Evolutionary conservation across 164 flowering plant species (phyloP).

Genomic region (Amborella trichopoda): DNA sequence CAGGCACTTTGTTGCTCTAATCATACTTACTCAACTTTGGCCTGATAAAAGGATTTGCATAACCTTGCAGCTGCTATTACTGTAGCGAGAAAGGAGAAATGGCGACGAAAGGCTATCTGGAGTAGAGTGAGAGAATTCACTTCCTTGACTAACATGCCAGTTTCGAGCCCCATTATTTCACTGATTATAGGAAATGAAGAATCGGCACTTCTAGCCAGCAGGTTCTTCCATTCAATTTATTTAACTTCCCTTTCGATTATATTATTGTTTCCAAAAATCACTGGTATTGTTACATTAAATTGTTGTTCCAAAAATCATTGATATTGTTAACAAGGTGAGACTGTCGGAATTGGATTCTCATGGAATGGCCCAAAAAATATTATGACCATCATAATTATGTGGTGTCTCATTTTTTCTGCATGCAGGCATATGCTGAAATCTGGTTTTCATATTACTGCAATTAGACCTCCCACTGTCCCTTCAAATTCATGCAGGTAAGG

Average conservation of each 20-base stretch:
- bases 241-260: slow-evolving; percentile 3
- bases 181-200: slow-evolving; percentile 75
- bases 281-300: too few species aligned
- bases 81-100: slow-evolving; percentile 69
- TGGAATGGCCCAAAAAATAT: too few species aligned
- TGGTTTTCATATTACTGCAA: slow-evolving; percentile 88
- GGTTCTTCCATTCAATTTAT: slow-evolving; percentile 18
- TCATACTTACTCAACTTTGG: not conserved
- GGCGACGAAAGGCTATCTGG: slow-evolving; percentile 79
- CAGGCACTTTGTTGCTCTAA: too few species aligned
- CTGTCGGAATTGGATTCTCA: too few species aligned
- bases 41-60: slow-evolving; percentile 8
- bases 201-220: slow-evolving; percentile 74
- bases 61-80: slow-evolving; percentile 57
- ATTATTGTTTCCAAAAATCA: too few species aligned
- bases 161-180: slow-evolving; percentile 78
- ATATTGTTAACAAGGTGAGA: too few species aligned
- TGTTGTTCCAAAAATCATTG: too few species aligned
- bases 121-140: slow-evolving; percentile 62
- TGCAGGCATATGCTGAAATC: slow-evolving; percentile 60
- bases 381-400: too few species aligned
- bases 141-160: slow-evolving; percentile 49
- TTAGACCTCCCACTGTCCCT: slow-evolving; percentile 94
- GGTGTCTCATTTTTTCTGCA: too few species aligned
- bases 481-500: slow-evolving; percentile 88